These are phyloP conservation scores for Monosporozyma solicola DNA, from an alignment of 805 yeast species.

Conservation along the genomic window DNA sequence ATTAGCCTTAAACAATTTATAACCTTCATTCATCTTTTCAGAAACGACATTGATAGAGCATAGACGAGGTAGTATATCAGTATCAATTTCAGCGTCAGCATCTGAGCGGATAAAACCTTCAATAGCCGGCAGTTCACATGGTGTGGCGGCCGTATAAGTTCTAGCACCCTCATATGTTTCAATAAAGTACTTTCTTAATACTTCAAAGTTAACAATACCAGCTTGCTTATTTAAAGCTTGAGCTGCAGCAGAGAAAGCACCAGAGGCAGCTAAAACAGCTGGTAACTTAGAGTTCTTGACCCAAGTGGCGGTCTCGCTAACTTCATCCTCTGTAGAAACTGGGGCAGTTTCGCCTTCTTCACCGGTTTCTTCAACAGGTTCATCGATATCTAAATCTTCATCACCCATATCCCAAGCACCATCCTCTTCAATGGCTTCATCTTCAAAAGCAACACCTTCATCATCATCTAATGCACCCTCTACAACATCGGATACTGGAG, in stretches of 20 bases:
- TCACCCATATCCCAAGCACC: slow-evolving; percentile 80
- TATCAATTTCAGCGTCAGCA: slow-evolving; percentile 12
- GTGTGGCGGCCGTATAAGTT: slow-evolving; percentile 57
- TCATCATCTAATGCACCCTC: slow-evolving; percentile 13
- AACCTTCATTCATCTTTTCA: slow-evolving; percentile 56
- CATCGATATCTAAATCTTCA: slow-evolving; percentile 63
- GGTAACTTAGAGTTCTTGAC: slow-evolving; percentile 80
- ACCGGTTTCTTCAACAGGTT: slow-evolving; percentile 37
- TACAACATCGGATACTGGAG: slow-evolving; percentile 1
- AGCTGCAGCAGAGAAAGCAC: slow-evolving; percentile 93
- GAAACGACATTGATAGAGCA: slow-evolving; percentile 68
- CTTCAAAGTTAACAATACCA: slow-evolving; percentile 81
- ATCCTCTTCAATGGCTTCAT: slow-evolving; percentile 46
- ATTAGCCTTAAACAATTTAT: slow-evolving; percentile 73
- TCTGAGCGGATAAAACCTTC: slow-evolving; percentile 57
- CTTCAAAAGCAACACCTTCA: slow-evolving; percentile 33
- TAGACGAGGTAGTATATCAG: slow-evolving; percentile 52
- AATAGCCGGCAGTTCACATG: slow-evolving; percentile 65
- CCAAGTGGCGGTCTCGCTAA: slow-evolving; percentile 70
- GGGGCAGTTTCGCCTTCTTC: slow-evolving; percentile 34
- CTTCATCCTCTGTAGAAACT: slow-evolving; percentile 26
- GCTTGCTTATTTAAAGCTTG: slow-evolving; percentile 83
- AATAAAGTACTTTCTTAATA: slow-evolving; percentile 71
- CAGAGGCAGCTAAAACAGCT: slow-evolving; percentile 91
- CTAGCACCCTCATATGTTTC: slow-evolving; percentile 79